These are phyloP conservation scores for Eimeria nieschulzi DNA, from an alignment of 169 alveolate genomes.

Conservation along the genomic window DNA sequence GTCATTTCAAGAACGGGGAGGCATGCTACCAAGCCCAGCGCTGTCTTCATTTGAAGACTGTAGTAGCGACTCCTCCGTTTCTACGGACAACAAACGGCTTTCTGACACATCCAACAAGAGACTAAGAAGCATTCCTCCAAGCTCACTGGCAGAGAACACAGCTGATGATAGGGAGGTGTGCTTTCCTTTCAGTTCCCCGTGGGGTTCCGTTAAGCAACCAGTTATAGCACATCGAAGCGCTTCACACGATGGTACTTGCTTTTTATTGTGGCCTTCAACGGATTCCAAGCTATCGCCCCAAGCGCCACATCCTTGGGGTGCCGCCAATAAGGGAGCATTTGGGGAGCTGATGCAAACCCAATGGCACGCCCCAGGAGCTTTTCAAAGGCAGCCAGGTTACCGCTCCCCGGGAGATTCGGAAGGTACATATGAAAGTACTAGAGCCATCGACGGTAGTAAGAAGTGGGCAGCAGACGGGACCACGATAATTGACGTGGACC, in stretches of 20 bases:
- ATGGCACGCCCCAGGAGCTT: slow-evolving; percentile 3
- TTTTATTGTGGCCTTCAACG: not conserved
- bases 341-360: slow-evolving; percentile 26
- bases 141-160: not conserved
- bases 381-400: not conserved
- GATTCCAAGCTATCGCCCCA: slow-evolving; percentile 5
- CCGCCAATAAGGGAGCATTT: slow-evolving; percentile 6
- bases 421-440: not conserved
- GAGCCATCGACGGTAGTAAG: not conserved
- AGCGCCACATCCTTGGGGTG: slow-evolving; percentile 6
- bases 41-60: slow-evolving; percentile 44
- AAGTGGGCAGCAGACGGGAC: not conserved
- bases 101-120: not conserved
- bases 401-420: not conserved
- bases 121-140: slow-evolving; percentile 2
- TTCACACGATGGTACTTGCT: not conserved
- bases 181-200: not conserved
- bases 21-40: slow-evolving; percentile 29
- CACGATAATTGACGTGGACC: not conserved
- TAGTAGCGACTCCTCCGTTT: slow-evolving; percentile 48
- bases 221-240: not conserved
- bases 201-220: not conserved
- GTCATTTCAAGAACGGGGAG: not conserved
- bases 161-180: not conserved
- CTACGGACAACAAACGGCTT: slow-evolving; percentile 16